Base-by-base conservation (phyloP, 805 yeast species). In the Hanseniaspora pseudoguilliermondii region DNA sequence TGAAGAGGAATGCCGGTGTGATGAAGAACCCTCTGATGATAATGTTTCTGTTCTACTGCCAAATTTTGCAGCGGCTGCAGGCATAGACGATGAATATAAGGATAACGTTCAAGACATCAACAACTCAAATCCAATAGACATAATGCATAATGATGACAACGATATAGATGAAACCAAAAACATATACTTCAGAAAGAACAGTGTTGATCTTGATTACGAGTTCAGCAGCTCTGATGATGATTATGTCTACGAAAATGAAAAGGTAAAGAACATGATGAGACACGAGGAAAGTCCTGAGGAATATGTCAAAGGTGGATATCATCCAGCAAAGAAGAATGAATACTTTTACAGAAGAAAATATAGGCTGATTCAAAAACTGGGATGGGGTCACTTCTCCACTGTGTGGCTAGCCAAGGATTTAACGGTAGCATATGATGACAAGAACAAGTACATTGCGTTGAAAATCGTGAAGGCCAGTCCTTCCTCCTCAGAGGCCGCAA, bases 351-450 rank as follows among this genome's bases (percentile, higher is more conserved):
- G 84, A 56, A 80, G 81, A 20, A 79, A 86, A 58, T 93, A 93
- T 67, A 75, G 82, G 1, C 70, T 93, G 49, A 90, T 86, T 34
- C 79, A 97, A 59, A 93, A 93, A 66, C 73, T 93, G 4, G 99
- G 99, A 0, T 93, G 99, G 99, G 99, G 99, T 38, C 97, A 93
- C 70, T 93, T 93, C 66, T 84, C 95, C 29, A 93, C 96, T 0
- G 97, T 87, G 23, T 90, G 96, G 97, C 73, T 86, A 32, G 97
- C 96, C 5, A 76, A 71, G 58, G 83, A 80, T 57, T 60, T 62
- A n/a, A 40, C 48, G 35, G 50, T 49, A 16, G 50, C 32, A 3
- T 79, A 79, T 51, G 71, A 73, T 54, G 55, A 57, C 15, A 72
- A 74, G 55, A 75, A 78, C 58, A 71, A 78, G 49, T 96, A 86